Evolutionary conservation across 257 asterid genomes (phyloP), one percentile per base, ranked within the genome.

Genomic region (Capsicum pubescens): DNA sequence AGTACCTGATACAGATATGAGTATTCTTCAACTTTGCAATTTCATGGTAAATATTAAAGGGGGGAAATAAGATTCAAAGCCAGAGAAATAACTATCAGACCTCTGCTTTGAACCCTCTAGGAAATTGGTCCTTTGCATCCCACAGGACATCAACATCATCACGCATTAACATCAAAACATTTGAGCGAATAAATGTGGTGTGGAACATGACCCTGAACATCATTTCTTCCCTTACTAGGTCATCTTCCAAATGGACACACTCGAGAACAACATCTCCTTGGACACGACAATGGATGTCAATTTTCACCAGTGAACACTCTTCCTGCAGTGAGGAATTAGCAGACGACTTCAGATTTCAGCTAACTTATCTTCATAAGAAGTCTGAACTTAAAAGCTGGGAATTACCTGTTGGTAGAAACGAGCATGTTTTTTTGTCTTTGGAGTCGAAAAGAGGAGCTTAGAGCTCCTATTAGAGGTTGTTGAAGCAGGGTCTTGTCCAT

Each of bases 201-300:
- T 97, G 96, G 85, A 95, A 93, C 99, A 97, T 94, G 79, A 93
- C 92, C 88, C 98, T 94, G 56, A 93, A 95, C 84, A 97, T 94
- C 89, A 91, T 93, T 89, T 95, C 97, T 86, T 97, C 99, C 91
- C 92, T 89, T 88, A 87, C 91, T 63, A 94, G 88, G 87, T 93
- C 98, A 83, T 94, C 98, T 83, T 95, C 97, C 84, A 95, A 87
- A 88, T 97, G 99, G 85, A 93, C 90, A 85, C 98, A 97, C 90
- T 97, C 99, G 55, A 97, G 92, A 85, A 97, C 97, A 85, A 94
- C 88, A 89, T 97, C 99, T 79, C 99, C 98, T 90, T 92, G 97
- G 84, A 95, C 91, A 67, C 92, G 97, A 87, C 90, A 88, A 81
- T 86, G 91, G 14, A 97, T 91, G 88, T 95, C 92, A 66, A 97